Evolutionary conservation across 495 filamentous ascomycete species (phyloP).

Genomic region (Schizothecium vesticola): DNA sequence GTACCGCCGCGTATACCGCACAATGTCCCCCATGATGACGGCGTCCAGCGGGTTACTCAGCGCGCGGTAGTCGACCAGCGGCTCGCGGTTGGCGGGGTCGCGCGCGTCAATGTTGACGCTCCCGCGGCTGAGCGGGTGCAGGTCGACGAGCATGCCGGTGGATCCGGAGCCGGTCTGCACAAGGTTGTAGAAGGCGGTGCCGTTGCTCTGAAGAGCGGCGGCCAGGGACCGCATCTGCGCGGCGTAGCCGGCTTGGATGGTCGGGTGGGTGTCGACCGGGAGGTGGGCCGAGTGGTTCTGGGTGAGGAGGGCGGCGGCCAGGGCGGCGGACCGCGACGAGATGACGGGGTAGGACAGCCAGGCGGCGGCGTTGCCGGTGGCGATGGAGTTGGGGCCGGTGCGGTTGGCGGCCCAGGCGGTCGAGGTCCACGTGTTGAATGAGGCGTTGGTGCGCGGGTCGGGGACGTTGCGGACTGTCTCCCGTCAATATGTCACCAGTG

Average conservation of each 20-base stretch:
- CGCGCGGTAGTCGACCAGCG: slow-evolving; percentile 44
- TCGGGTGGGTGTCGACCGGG: slow-evolving; percentile 30
- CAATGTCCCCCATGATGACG: slow-evolving; percentile 37
- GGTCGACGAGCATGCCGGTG: slow-evolving; percentile 34
- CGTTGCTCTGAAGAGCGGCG: slow-evolving; percentile 29
- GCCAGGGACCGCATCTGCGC: slow-evolving; percentile 43
- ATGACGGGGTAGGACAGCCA: slow-evolving; percentile 44
- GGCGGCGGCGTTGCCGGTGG: slow-evolving; percentile 39
- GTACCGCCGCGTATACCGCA: slow-evolving; percentile 36
- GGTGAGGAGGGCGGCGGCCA: slow-evolving; percentile 29
- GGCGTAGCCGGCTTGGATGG: slow-evolving; percentile 41
- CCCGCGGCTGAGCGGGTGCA: slow-evolving; percentile 44
- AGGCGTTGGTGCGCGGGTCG: slow-evolving; percentile 35
- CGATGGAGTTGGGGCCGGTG: slow-evolving; percentile 42
- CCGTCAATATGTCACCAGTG: not conserved
- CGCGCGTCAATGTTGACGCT: slow-evolving; percentile 41
- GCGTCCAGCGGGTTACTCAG: slow-evolving; percentile 46
- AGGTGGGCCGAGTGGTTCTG: slow-evolving; percentile 37
- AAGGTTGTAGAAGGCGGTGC: slow-evolving; percentile 41
- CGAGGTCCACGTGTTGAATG: slow-evolving; percentile 34
- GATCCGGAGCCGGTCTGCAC: slow-evolving; percentile 30
- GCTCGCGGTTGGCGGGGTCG: slow-evolving; percentile 32
- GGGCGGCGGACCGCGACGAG: slow-evolving; percentile 28
- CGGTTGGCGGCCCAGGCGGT: slow-evolving; percentile 32
- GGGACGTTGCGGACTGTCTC: slow-evolving; percentile 30